Conservation (phyloP, 139 green algal genomes). For the Chlorella sp. region DNA sequence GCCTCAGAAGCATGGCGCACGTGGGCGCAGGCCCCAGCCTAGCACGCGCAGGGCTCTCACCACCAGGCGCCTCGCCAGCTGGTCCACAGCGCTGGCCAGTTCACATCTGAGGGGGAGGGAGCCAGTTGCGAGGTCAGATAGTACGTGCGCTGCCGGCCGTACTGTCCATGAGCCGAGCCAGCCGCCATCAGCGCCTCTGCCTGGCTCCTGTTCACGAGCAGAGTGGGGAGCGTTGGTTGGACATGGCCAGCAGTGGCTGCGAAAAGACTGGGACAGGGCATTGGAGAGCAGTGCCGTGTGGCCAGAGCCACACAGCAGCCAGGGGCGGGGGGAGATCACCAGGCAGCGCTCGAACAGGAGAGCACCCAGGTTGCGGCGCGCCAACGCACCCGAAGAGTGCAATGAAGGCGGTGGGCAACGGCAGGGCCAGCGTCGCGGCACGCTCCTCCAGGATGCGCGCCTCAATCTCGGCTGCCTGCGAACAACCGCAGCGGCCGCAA, state of each 20-base stretch:
- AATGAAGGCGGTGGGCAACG: slow-evolving; percentile 18
- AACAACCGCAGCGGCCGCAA: too few relatives aligned
- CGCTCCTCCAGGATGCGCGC: too few relatives aligned
- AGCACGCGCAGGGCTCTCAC: too few relatives aligned
- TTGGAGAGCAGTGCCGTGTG: not conserved
- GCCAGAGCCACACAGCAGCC: not conserved
- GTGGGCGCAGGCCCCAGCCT: too few relatives aligned
- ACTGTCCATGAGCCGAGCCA: not conserved
- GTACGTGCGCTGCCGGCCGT: not conserved
- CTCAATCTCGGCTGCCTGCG: too few relatives aligned
- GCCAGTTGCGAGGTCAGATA: not conserved
- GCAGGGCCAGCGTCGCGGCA: not conserved
- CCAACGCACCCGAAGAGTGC: slow-evolving; percentile 10
- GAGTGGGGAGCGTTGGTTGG: not conserved
- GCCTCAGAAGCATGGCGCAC: not conserved
- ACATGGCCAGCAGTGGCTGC: not conserved
- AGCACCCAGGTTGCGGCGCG: not conserved
- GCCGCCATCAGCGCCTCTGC: not conserved
- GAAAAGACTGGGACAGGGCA: not conserved
- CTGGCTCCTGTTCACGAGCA: slow-evolving; percentile 6
- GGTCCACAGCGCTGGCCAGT: slow-evolving; percentile 16
- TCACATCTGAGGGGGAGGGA: slow-evolving; percentile 9
- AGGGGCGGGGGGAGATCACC: too few relatives aligned
- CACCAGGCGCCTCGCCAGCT: not conserved
- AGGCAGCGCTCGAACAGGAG: too few relatives aligned